Conservation (phyloP, 2,329 filamentous ascomycete species). For the Trichoderma cornu-damae region DNA sequence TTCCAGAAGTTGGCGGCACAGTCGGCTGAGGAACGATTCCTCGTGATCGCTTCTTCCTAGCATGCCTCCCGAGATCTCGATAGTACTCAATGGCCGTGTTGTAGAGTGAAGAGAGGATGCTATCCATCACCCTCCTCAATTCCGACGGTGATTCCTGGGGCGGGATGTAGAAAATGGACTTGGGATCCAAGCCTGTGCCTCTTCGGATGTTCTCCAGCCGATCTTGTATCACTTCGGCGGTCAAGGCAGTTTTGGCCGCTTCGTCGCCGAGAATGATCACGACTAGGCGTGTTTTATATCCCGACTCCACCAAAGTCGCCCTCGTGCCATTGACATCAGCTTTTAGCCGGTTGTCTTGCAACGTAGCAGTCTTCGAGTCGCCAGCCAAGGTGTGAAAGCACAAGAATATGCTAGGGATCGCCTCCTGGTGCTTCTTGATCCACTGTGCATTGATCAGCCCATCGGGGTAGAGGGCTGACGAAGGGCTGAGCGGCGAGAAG, state of each 20-base stretch:
- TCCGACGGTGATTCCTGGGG: conserved; percentile 67
- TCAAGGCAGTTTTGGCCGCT: conserved; percentile 28
- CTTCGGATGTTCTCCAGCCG: conserved; percentile 73
- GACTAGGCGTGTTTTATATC: conserved; percentile 72
- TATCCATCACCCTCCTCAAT: conserved; percentile 66
- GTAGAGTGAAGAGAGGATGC: conserved; percentile 67
- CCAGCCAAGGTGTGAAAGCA: conserved; percentile 75
- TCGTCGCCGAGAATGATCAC: conserved; percentile 51
- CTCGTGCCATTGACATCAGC: conserved; percentile 77
- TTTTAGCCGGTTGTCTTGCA: conserved; percentile 85
- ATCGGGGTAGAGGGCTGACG: conserved; percentile 80
- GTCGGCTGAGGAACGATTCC: conserved; percentile 75
- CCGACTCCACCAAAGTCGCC: conserved; percentile 59
- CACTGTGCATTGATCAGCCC: conserved; percentile 77
- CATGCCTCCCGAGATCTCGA: conserved; percentile 86
- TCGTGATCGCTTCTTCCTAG: conserved; percentile 78
- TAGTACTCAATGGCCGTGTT: conserved; percentile 82
- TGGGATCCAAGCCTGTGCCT: conserved; percentile 74
- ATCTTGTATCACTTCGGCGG: conserved; percentile 64
- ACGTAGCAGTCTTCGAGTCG: conserved; percentile 65
- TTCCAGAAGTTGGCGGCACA: conserved; percentile 73
- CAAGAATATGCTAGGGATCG: conserved; percentile 74
- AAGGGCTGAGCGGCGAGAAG: conserved; percentile 81
- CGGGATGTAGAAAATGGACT: conserved; percentile 79
- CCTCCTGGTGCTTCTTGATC: conserved; percentile 82